phyloP scores from a whole-genome alignment of 2,329 filamentous ascomycete genomes.

The Herpotrichia juniperi region DNA sequence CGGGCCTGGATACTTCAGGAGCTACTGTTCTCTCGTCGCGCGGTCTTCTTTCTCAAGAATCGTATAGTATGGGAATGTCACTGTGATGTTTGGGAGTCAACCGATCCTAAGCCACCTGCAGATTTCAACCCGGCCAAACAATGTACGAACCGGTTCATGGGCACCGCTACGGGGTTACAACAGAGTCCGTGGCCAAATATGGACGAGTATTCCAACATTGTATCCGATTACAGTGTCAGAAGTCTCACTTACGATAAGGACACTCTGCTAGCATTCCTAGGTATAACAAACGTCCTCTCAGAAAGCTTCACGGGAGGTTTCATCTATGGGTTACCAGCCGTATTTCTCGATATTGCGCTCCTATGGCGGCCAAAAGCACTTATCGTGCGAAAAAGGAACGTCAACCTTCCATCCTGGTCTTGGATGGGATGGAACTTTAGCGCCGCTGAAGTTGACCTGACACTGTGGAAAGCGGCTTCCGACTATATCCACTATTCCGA shows the following conservation, averaged over 20 bases:
- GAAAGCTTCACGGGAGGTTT: slow-evolving; percentile 9
- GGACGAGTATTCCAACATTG: not conserved
- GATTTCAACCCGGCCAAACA: not conserved
- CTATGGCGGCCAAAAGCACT: slow-evolving; percentile 6
- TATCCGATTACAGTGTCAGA: not conserved
- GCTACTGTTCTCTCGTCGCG: not conserved
- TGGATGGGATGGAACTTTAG: not conserved
- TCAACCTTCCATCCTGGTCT: not conserved
- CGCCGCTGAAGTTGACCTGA: not conserved
- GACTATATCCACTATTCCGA: not conserved
- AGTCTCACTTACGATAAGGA: not conserved
- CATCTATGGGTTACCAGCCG: slow-evolving; percentile 13
- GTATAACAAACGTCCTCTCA: not conserved
- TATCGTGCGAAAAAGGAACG: not conserved
- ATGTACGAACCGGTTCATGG: not conserved
- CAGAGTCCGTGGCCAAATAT: not conserved
- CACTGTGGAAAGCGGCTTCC: not conserved
- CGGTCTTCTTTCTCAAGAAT: not conserved
- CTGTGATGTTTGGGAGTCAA: not conserved
- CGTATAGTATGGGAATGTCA: not conserved
- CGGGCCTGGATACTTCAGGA: slow-evolving; percentile 1
- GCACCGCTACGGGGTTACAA: not conserved
- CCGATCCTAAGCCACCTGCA: not conserved
- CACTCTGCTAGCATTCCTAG: not conserved
- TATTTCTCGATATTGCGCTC: slow-evolving; percentile 13